Evolutionary conservation across 345 rosid genomes (phyloP).

Genomic region (Bruguiera sexangula): DNA sequence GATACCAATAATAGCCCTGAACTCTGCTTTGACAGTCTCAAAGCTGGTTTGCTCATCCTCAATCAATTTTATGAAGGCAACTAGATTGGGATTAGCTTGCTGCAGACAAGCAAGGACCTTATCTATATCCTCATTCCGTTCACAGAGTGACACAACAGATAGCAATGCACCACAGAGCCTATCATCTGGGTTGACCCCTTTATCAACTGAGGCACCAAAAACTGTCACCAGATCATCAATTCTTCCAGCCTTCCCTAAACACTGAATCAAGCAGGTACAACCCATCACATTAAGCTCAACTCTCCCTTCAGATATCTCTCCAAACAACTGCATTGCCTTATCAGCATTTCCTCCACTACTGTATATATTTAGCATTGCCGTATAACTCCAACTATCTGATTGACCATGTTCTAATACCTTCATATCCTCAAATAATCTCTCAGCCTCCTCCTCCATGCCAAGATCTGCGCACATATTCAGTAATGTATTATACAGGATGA

Average conservation of each 20-base stretch:
- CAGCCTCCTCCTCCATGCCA: conserved; percentile 82
- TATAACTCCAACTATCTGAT: conserved; percentile 84
- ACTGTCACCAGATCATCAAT: conserved; percentile 63
- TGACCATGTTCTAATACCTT: conserved; percentile 47
- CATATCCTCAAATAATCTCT: conserved; percentile 76
- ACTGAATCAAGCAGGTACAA: conserved; percentile 76
- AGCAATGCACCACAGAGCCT: conserved; percentile 86
- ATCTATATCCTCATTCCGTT: conserved; percentile 42
- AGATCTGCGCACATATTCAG: conserved; percentile 90
- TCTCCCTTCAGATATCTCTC: conserved; percentile 55
- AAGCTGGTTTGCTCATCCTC: conserved; percentile 42
- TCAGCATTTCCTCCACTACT: conserved; percentile 73
- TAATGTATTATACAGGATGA: conserved; percentile 75
- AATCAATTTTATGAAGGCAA: conserved; percentile 47
- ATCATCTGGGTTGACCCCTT: conserved; percentile 73
- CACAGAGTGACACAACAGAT: conserved; percentile 68
- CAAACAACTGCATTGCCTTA: conserved; percentile 64
- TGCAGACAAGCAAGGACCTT: conserved; percentile 67
- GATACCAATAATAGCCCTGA: conserved; percentile 48
- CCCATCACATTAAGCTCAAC: conserved; percentile 84
- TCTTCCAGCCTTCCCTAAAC: conserved; percentile 70
- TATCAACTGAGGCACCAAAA: conserved; percentile 39
- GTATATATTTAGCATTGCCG: conserved; percentile 80
- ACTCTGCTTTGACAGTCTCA: conserved; percentile 58
- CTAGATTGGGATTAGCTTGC: conserved; percentile 61